A percentile compares a stretch with the other conserved stretches of the same genome.
Conservation (phyloP, 768 basidiomycete species). For the Serendipita sp. region DNA sequence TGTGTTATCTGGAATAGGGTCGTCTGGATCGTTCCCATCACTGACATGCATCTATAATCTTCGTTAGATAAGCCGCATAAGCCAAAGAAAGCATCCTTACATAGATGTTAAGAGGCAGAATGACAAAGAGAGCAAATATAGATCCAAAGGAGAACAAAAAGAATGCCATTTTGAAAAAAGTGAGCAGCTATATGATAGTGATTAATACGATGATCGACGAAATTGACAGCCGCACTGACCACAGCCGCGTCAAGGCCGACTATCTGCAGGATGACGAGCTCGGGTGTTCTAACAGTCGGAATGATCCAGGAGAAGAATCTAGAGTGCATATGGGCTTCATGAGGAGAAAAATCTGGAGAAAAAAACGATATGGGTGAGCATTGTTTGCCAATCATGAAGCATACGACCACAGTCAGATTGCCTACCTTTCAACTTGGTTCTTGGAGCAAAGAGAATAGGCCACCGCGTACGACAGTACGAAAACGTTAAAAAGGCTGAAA, state of each 20-base stretch:
- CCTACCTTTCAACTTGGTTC: slow-evolving; percentile 86
- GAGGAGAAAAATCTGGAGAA: slow-evolving; percentile 68
- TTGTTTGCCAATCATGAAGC: background rate
- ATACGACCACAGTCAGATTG: background rate
- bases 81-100: slow-evolving; percentile 28
- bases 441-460: slow-evolving; percentile 80
- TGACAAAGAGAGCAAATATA: slow-evolving; percentile 58
- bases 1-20: slow-evolving; percentile 18
- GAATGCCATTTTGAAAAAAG: slow-evolving; percentile 92
- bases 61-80: background rate
- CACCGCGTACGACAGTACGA: slow-evolving; percentile 76
- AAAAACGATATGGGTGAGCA: slow-evolving; percentile 8
- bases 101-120: slow-evolving; percentile 92
- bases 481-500: slow-evolving; percentile 71
- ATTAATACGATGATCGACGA: slow-evolving; percentile 1
- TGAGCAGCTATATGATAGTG: slow-evolving; percentile 47
- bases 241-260: slow-evolving; percentile 96
- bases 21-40: slow-evolving; percentile 23
- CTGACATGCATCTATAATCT: slow-evolving; percentile 49
- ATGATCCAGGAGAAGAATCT: slow-evolving; percentile 94
- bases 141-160: slow-evolving; percentile 80
- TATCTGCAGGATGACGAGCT: slow-evolving; percentile 87
- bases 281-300: slow-evolving; percentile 78
- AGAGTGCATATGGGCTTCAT: slow-evolving; percentile 74
- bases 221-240: slow-evolving; percentile 30